These are phyloP conservation scores for Cordyceps sp. DNA, from an alignment of 2,329 filamentous ascomycete genomes.

Conservation along the genomic window DNA sequence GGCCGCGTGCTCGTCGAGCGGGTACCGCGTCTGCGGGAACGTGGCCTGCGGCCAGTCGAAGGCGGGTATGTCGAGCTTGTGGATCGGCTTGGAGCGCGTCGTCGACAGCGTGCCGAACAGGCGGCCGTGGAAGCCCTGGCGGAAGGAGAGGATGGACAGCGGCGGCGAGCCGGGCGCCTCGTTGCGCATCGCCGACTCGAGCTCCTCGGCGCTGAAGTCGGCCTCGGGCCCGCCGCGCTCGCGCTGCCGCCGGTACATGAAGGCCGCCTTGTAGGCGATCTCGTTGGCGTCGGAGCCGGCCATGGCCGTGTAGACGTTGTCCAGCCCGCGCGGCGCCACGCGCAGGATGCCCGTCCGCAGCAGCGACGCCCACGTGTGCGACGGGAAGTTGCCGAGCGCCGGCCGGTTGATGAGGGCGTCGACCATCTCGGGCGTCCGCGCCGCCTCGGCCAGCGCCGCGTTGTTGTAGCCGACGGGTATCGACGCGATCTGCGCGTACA, in stretches of 20 bases:
- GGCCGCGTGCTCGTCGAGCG: slow-evolving; percentile 59
- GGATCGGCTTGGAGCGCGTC: slow-evolving; percentile 82
- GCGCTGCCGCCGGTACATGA: slow-evolving; percentile 76
- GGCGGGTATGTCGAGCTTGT: slow-evolving; percentile 87
- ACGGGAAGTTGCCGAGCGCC: slow-evolving; percentile 80
- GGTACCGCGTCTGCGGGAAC: slow-evolving; percentile 77
- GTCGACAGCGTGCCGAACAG: slow-evolving; percentile 78
- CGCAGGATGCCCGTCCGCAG: slow-evolving; percentile 67
- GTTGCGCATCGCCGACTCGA: slow-evolving; percentile 65
- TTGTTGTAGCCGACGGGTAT: slow-evolving; percentile 93
- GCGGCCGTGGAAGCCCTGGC: slow-evolving; percentile 75
- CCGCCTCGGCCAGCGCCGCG: slow-evolving; percentile 51
- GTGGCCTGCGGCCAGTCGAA: slow-evolving; percentile 90
- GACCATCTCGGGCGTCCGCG: slow-evolving; percentile 62
- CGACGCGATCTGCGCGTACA: slow-evolving; percentile 82
- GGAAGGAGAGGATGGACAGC: slow-evolving; percentile 79
- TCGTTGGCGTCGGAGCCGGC: slow-evolving; percentile 88
- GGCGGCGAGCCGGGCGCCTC: slow-evolving; percentile 56
- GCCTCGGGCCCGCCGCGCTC: slow-evolving; percentile 63
- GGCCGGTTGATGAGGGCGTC: slow-evolving; percentile 74
- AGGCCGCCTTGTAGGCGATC: slow-evolving; percentile 86
- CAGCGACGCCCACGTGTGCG: slow-evolving; percentile 65
- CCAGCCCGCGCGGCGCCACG: slow-evolving; percentile 65
- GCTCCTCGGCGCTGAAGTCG: slow-evolving; percentile 67
- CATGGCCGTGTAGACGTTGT: slow-evolving; percentile 84